phyloP scores from a whole-genome alignment of 495 filamentous ascomycete genomes.

The Xylaria flabelliformis region DNA sequence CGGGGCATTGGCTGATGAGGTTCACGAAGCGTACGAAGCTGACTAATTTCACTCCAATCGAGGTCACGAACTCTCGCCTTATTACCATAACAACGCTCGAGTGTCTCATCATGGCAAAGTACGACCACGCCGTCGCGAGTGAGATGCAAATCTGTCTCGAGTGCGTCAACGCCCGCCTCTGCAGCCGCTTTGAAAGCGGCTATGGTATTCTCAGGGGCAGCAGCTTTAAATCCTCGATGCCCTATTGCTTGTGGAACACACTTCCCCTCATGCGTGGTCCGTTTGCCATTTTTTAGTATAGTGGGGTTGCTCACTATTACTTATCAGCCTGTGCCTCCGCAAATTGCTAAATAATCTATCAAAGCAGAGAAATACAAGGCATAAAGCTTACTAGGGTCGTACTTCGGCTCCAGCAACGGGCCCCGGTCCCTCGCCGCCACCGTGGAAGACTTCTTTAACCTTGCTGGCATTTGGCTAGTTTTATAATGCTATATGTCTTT shows the following conservation, averaged over 20 bases:
- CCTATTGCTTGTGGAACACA: conserved; percentile 78
- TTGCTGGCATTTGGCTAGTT: conserved; percentile 14
- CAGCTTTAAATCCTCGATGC: conserved; percentile 82
- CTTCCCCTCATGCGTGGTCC: conserved; percentile 32
- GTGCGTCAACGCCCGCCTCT: conserved; percentile 73
- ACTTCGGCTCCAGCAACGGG: conserved; percentile 24
- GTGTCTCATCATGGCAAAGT: conserved; percentile 70
- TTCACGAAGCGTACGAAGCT: conserved; percentile 67
- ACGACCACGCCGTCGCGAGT: conserved; percentile 85
- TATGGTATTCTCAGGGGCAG: conserved; percentile 87
- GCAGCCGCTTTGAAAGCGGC: conserved; percentile 76
- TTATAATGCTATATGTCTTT: background rate
- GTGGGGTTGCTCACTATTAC: conserved; percentile 25
- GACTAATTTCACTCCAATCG: conserved; percentile 73
- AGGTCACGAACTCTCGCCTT: conserved; percentile 74
- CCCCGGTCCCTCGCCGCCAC: conserved; percentile 31
- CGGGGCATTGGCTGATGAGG: conserved; percentile 76
- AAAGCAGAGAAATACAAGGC: background rate
- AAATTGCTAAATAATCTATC: background rate
- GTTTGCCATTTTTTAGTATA: conserved; percentile 12
- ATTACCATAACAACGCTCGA: conserved; percentile 81
- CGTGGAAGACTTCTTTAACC: background rate
- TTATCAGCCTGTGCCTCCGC: conserved; percentile 17
- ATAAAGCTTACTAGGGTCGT: conserved; percentile 18
- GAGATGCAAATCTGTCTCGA: conserved; percentile 89